phyloP scores from a whole-genome alignment of 176 grass and related monocot species.

The Aegilops bicornis region DNA sequence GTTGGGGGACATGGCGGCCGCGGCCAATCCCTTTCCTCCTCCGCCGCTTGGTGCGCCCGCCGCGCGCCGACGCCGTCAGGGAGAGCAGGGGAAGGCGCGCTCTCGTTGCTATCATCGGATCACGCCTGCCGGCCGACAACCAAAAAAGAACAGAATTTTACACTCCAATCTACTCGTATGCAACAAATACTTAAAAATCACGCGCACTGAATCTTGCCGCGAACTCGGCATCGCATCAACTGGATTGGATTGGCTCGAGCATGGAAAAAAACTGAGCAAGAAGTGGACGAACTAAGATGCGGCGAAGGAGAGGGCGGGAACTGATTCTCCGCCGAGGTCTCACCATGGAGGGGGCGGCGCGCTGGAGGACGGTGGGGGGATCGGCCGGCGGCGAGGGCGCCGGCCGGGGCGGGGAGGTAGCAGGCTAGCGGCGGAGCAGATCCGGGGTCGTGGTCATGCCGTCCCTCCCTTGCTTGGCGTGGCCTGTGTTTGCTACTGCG shows the following conservation, averaged over 20 bases:
- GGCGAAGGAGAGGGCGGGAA: neutral
- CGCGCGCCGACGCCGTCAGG: conserved; percentile 54
- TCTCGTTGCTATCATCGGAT: conserved; percentile 52
- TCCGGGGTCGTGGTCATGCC: conserved; percentile 24
- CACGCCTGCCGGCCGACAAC: conserved; percentile 38
- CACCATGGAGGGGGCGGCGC: conserved; percentile 36
- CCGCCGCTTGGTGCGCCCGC: conserved; percentile 67
- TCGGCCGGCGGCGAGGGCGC: conserved; percentile 27
- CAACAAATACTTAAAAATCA: neutral
- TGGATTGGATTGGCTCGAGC: neutral
- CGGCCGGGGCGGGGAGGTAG: conserved; percentile 7
- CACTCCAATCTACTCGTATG: neutral
- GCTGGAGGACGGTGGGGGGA: neutral
- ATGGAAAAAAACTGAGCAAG: neutral
- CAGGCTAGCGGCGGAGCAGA: conserved; percentile 45
- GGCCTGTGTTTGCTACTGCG: conserved; percentile 14
- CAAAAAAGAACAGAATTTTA: neutral
- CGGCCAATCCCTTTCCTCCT: conserved; percentile 40
- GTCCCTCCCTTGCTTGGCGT: neutral
- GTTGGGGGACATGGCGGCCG: conserved; percentile 59
- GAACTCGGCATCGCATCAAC: neutral
- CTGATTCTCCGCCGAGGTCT: neutral
- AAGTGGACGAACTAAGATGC: conserved; percentile 11
- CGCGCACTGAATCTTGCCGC: neutral
- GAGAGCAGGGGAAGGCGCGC: conserved; percentile 50